phyloP scores from a whole-genome alignment of 352 stramenopile species.

The Pythium brachiatum region DNA sequence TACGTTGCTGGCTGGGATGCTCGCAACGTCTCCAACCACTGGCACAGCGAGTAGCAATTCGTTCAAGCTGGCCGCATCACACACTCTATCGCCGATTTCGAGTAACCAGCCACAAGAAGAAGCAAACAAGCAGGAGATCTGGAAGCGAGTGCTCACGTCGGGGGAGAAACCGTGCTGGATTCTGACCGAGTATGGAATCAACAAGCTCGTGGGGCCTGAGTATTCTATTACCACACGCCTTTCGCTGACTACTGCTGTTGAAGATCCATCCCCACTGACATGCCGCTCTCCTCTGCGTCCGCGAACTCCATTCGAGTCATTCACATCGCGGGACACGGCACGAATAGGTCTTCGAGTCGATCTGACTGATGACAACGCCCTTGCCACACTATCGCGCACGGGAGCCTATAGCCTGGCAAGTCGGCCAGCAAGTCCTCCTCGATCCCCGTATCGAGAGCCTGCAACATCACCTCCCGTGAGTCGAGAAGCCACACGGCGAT shows the following conservation, averaged over 20 bases:
- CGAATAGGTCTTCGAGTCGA: slow-evolving; percentile 48
- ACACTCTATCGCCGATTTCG: slow-evolving; percentile 2
- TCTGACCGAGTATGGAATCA: slow-evolving; percentile 56
- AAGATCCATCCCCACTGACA: slow-evolving; percentile 13
- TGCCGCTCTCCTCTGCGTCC: slow-evolving; percentile 31
- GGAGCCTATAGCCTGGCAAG: slow-evolving; percentile 35
- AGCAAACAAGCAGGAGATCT: slow-evolving; percentile 29
- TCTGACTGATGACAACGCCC: slow-evolving; percentile 43
- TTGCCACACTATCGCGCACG: slow-evolving; percentile 44
- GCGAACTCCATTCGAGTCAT: slow-evolving; percentile 38
- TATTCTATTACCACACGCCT: slow-evolving; percentile 55
- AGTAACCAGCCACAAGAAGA: slow-evolving; percentile 23
- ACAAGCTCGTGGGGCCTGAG: slow-evolving; percentile 60
- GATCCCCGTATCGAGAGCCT: slow-evolving; percentile 36
- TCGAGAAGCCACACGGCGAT: not conserved
- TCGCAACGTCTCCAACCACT: not conserved
- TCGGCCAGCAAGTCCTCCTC: slow-evolving; percentile 26
- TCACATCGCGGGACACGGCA: slow-evolving; percentile 39
- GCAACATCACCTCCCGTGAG: not conserved
- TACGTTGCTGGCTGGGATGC: slow-evolving; percentile 23
- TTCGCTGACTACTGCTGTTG: slow-evolving; percentile 29
- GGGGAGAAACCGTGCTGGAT: slow-evolving; percentile 66
- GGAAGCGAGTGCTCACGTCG: slow-evolving; percentile 45
- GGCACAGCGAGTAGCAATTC: slow-evolving; percentile 20
- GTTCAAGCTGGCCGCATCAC: slow-evolving; percentile 28